Evolutionary conservation across 108 stramenopile genomes (phyloP).

Genomic region (Cyclotella baltica): DNA sequence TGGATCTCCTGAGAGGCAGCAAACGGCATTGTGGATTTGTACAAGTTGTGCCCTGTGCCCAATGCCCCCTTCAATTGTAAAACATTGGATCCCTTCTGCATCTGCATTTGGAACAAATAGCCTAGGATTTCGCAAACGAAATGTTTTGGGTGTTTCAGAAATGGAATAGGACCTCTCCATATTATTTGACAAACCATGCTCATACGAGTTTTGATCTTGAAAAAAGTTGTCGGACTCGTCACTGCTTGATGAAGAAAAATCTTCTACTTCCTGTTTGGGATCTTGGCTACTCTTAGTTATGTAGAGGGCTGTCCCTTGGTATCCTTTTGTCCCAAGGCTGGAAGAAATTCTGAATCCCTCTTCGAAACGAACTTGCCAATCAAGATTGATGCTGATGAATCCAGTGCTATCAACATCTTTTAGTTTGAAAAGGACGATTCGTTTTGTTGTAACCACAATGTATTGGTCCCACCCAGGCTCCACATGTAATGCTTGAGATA

Average conservation of each 20-base stretch:
- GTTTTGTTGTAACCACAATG: conserved; percentile 69
- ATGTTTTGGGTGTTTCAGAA: conserved; percentile 28
- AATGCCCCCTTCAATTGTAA: conserved; percentile 71
- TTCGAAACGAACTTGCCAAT: conserved; percentile 71
- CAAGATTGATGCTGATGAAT: conserved; percentile 50
- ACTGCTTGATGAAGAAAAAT: neutral
- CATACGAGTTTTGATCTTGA: neutral
- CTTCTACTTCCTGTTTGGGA: neutral
- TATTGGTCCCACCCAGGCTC: conserved; percentile 77
- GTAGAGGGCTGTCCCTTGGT: conserved; percentile 63
- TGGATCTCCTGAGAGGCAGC: conserved; percentile 70
- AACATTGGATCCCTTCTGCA: conserved; percentile 44
- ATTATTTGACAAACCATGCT: conserved; percentile 2
- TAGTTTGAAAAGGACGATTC: conserved; percentile 73
- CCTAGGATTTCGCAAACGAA: conserved; percentile 19
- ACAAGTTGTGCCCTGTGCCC: conserved; percentile 70
- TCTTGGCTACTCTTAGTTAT: conserved; percentile 11
- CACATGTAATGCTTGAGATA: conserved; percentile 72
- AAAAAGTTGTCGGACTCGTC: conserved; percentile 11
- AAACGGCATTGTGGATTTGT: conserved; percentile 80
- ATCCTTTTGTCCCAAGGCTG: conserved; percentile 68
- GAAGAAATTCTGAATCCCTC: conserved; percentile 52
- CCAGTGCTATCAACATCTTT: conserved; percentile 56
- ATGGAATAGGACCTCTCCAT: neutral
- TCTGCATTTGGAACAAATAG: conserved; percentile 34